phyloP scores from a whole-genome alignment of 306 rosid genomes.

The Vigna unguiculata region DNA sequence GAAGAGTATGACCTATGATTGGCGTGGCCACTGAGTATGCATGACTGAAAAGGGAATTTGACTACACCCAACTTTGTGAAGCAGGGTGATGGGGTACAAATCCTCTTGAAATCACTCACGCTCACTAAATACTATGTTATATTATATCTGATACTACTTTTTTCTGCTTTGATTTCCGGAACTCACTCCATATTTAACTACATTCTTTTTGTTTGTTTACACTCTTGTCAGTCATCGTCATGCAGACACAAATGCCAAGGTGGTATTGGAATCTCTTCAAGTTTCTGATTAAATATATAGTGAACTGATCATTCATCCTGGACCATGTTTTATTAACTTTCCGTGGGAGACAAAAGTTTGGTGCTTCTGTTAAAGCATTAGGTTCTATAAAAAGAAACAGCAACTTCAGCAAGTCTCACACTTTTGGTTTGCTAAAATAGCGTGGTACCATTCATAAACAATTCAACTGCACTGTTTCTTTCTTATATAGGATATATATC shows the following conservation, averaged over 20 bases:
- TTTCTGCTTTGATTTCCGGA: conserved; percentile 35
- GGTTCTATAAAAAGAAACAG: conserved; percentile 24
- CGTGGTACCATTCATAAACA: conserved; percentile 16
- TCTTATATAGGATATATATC: not conserved
- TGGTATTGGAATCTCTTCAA: conserved; percentile 52
- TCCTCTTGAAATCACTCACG: conserved; percentile 29
- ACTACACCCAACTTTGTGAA: conserved; percentile 23
- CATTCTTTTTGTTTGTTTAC: conserved; percentile 15
- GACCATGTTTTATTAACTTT: conserved; percentile 30
- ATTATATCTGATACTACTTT: conserved; percentile 11
- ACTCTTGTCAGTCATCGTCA: not conserved
- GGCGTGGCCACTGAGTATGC: conserved; percentile 2
- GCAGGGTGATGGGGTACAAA: conserved; percentile 19
- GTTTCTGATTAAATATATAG: conserved; percentile 35
- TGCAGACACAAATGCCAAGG: conserved; percentile 32
- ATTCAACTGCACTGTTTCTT: not conserved
- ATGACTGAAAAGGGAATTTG: conserved; percentile 38
- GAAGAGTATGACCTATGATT: conserved; percentile 39
- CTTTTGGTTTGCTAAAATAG: conserved; percentile 23
- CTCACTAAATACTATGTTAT: conserved; percentile 33
- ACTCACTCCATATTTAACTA: not conserved
- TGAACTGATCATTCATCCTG: not conserved
- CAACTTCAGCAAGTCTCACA: conserved; percentile 27
- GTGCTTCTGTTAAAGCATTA: conserved; percentile 30
- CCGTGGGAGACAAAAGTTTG: conserved; percentile 38